phyloP scores from a whole-genome alignment of 768 basidiomycete genomes.

The Myochromella boudieri region DNA sequence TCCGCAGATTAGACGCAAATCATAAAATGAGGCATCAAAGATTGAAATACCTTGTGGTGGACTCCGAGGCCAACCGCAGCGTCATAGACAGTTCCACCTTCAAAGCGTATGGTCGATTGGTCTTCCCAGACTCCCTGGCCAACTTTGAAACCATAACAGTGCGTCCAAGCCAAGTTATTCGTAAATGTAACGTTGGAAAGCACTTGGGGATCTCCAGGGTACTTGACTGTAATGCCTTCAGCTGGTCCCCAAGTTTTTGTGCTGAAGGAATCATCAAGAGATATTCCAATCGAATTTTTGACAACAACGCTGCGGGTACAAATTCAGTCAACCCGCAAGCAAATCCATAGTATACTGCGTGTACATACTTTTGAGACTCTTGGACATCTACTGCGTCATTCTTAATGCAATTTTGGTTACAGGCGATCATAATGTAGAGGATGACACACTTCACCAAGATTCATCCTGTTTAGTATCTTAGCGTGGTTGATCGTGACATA shows the following conservation, averaged over 20 bases:
- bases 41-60: constrained; percentile 7
- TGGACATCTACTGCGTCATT: constrained; percentile 9
- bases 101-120: constrained; percentile 5
- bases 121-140: constrained; percentile 10
- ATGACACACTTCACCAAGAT: constrained; percentile 8
- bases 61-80: constrained; percentile 9
- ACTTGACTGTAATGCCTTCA: constrained; percentile 2
- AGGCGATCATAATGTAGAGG: too few species aligned
- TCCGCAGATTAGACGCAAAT: neutral
- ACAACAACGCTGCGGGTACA: constrained; percentile 2
- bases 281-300: constrained; percentile 7
- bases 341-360: neutral
- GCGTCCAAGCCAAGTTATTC: constrained; percentile 10
- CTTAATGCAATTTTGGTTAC: too few species aligned
- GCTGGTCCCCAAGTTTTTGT: constrained; percentile 4
- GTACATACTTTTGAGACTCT: constrained; percentile 10
- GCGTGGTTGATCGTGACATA: constrained; percentile 11
- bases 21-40: neutral
- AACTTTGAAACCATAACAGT: constrained; percentile 10
- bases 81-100: constrained; percentile 7
- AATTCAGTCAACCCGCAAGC: neutral
- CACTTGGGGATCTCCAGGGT: constrained; percentile 1
- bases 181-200: constrained; percentile 8
- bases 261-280: constrained; percentile 10
- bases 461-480: constrained; percentile 8